Conservation (phyloP, 2,329 filamentous ascomycete species). For the Sporothrix humicola region DNA sequence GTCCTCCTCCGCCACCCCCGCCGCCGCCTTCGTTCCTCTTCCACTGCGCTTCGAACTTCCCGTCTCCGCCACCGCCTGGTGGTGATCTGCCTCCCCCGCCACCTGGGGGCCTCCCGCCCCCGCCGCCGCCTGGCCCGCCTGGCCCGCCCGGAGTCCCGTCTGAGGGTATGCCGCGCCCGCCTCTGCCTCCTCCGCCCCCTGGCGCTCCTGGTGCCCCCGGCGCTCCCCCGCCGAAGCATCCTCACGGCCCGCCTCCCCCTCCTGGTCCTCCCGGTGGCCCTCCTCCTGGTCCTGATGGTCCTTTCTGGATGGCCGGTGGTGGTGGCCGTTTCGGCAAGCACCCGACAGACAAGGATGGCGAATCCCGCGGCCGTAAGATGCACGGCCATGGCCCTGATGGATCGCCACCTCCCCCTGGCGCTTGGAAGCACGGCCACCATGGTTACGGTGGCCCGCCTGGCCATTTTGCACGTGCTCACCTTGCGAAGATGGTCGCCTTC, state of each 20-base stretch:
- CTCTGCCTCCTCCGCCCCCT: not conserved
- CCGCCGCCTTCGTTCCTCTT: constrained; percentile 38
- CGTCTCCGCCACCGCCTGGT: constrained; percentile 9
- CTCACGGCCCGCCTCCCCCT: constrained; percentile 35
- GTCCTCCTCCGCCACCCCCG: constrained; percentile 24
- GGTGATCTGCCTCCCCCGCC: constrained; percentile 7
- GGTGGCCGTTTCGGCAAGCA: not conserved
- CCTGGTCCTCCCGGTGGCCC: constrained; percentile 4
- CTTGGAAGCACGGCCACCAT: constrained; percentile 19
- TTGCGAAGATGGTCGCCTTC: constrained; percentile 28
- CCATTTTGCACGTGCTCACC: not conserved
- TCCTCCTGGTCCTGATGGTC: constrained; percentile 2
- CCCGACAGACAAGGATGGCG: not conserved
- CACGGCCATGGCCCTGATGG: constrained; percentile 19
- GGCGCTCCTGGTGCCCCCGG: no score
- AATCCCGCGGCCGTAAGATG: constrained; percentile 29
- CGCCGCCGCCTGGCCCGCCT: not conserved
- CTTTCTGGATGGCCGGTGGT: constrained; percentile 9
- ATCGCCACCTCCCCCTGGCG: not conserved
- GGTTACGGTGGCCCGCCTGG: constrained; percentile 3
- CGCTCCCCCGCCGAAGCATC: constrained; percentile 1
- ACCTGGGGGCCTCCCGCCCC: constrained; percentile 5
- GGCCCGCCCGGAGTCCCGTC: not conserved
- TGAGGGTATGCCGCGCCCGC: not conserved
- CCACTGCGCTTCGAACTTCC: constrained; percentile 36